Percentiles rank a stretch among this genome's conserved stretches.
These are phyloP conservation scores for Skeletonema potamos DNA, from an alignment of 108 stramenopile species.

Conservation along the genomic window DNA sequence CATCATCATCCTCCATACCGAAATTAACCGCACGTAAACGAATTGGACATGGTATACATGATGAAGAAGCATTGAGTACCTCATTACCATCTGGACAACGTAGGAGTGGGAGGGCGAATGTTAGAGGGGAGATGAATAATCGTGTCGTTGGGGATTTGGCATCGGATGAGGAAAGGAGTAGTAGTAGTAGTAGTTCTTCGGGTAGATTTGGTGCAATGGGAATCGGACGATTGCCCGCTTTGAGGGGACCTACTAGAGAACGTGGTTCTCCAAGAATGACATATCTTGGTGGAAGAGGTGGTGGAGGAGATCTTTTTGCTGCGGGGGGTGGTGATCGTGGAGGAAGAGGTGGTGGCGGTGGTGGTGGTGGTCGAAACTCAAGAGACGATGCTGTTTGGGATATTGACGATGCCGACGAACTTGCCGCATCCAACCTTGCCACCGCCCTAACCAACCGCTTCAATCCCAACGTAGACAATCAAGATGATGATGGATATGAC, in stretches of 20 bases:
- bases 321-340: background rate
- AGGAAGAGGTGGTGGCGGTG: background rate
- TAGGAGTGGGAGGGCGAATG: constrained; percentile 14
- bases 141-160: constrained; percentile 15
- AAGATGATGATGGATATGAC: constrained; percentile 45
- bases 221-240: background rate
- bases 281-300: background rate
- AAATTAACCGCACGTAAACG: constrained; percentile 57
- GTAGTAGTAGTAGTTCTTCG: background rate
- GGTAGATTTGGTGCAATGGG: background rate
- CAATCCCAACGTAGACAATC: constrained; percentile 25
- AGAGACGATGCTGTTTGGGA: background rate
- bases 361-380: background rate
- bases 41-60: constrained; percentile 57
- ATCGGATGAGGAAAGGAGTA: constrained; percentile 4
- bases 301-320: background rate
- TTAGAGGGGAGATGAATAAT: constrained; percentile 12
- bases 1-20: constrained; percentile 64
- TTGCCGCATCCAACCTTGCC: background rate
- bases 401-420: background rate
- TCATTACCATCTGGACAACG: constrained; percentile 20
- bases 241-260: constrained; percentile 6
- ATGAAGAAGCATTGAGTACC: constrained; percentile 39
- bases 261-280: background rate
- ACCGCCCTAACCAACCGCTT: background rate